Percentiles rank a stretch among this genome's conserved stretches.
These are phyloP conservation scores for Eucalyptus decipiens DNA, from an alignment of 345 rosid species.

Conservation along the genomic window DNA sequence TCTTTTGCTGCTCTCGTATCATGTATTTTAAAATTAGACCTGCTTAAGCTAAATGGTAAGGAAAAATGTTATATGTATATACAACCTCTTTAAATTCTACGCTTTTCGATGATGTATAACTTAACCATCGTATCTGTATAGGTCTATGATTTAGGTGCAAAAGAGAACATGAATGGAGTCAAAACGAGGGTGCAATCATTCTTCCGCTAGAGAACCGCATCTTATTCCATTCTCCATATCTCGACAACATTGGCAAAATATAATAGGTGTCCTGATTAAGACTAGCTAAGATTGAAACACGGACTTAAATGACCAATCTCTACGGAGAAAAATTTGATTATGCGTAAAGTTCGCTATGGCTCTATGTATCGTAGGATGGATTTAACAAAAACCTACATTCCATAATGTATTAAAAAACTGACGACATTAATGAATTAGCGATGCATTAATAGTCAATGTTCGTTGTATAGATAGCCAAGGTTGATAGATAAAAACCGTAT, in stretches of 20 bases:
- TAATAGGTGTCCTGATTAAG: neutral
- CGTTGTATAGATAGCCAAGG: neutral
- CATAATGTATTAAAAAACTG: neutral
- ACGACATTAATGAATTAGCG: neutral
- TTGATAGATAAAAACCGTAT: neutral
- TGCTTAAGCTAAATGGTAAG: neutral
- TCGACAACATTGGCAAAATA: neutral
- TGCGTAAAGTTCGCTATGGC: neutral
- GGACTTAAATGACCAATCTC: neutral
- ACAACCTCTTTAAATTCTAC: neutral
- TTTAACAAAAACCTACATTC: neutral
- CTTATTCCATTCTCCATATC: neutral
- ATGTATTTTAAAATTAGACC: neutral
- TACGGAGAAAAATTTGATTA: neutral
- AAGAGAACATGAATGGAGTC: neutral
- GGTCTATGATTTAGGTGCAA: neutral
- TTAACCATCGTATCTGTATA: neutral
- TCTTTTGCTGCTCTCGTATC: neutral
- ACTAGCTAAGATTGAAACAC: neutral
- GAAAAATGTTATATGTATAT: neutral
- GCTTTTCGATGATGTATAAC: neutral
- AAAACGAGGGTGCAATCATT: neutral
- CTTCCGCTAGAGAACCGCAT: neutral
- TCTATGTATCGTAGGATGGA: neutral
- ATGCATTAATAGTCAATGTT: neutral